Base-by-base conservation (phyloP, 2,329 filamentous ascomycete genomes). In the Dryadomyces sulphureus region DNA sequence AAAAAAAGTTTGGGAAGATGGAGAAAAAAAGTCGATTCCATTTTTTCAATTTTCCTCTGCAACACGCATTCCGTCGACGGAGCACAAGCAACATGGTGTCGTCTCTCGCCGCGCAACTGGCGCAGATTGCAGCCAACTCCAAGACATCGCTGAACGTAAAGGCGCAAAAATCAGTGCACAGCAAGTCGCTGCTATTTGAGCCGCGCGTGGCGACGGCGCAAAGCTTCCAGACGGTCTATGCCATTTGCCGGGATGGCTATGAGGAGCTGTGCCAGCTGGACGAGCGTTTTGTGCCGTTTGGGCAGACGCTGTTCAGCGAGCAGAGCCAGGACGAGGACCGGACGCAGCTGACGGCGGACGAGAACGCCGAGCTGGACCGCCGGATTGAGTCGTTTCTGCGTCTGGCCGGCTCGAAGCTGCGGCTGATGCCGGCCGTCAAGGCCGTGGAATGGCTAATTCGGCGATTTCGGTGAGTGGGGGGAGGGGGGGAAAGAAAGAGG, bases 151-250 rank as follows among this genome's bases (percentile, higher is more conserved):
- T 96, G 57, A 86, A 96, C 61, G 74, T 94, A 56, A 94, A 93
- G 66, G 86, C 89, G 57, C 88, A 95, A 67, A 90, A 88, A 64
- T 78, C 84, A 50, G 79, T 86, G 52, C 92, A 98, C 66, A 86
- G 86, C 53, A 90, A 95, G 64, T 98, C 92, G 45, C 69, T 99
- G 50, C 85, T 99, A 49, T 98, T 94, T 68, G 89, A 94, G 56
- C 75, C 84, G 49, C 78, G 80, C 59, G 73, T 90, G 55, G 92
- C 92, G 43, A 81, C 84, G 6, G 80, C 79, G 16, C 92, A 99
- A 67, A 92, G 81, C 57, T 94, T 90, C 62, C 85, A 94, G 59
- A 84, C 81, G 5, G 74, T 98, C 48, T 96, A 84, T 61, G 77
- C 83, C 47, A 77, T 94, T 60, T 96, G 90, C 60, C 71, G 79